Conservation (phyloP, 202 grass and related monocot genomes). For the Digitaria exilis region DNA sequence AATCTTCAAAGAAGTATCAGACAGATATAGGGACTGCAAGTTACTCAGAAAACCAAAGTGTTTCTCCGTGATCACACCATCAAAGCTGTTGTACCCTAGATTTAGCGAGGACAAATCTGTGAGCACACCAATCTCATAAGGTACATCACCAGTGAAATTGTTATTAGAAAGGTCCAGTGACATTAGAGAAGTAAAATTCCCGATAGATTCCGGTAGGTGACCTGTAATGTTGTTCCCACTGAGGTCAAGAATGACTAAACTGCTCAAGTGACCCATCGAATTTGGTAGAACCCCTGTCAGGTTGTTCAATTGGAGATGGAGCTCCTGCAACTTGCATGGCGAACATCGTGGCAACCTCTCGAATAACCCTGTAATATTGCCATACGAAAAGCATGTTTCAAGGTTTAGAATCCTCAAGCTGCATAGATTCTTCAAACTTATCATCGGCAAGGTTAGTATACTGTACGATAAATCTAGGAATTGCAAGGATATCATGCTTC, state of each 20-base stretch:
- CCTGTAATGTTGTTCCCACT: background rate
- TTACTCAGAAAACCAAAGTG: conserved; percentile 6
- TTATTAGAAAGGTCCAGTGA: background rate
- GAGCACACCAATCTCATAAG: background rate
- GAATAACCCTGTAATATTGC: background rate
- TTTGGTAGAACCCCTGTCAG: background rate
- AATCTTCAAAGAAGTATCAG: conserved; percentile 9
- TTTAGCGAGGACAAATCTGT: background rate
- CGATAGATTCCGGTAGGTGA: background rate
- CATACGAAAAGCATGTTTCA: no score
- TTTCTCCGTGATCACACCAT: conserved; percentile 14
- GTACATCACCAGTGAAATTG: background rate
- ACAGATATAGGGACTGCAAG: conserved; percentile 18
- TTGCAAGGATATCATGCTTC: background rate
- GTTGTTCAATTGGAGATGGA: background rate
- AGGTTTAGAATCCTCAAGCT: background rate
- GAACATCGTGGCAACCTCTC: background rate
- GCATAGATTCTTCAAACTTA: background rate
- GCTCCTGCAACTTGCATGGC: background rate
- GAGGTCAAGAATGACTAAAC: background rate
- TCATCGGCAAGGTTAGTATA: background rate
- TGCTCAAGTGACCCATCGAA: background rate
- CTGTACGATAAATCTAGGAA: background rate
- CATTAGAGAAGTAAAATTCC: background rate
- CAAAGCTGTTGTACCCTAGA: background rate